phyloP scores from a whole-genome alignment of 352 stramenopile species.

The Pelagophyceae sp. region DNA sequence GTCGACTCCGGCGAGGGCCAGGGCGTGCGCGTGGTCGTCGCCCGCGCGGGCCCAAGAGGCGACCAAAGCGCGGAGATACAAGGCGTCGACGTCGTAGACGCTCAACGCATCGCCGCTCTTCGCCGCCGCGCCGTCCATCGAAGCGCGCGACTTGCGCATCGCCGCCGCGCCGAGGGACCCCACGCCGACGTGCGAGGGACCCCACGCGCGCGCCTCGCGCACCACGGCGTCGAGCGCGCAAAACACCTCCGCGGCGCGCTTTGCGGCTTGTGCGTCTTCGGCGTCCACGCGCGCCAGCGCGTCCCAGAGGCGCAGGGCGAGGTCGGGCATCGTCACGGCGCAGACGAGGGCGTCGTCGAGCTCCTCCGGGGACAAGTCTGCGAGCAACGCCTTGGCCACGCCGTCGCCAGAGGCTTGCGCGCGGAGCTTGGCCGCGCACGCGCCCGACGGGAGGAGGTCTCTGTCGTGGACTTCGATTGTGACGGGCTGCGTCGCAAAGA shows the following conservation, averaged over 20 bases:
- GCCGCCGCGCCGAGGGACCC: too few species aligned
- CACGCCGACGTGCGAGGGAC: too few species aligned
- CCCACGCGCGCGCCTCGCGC: too few species aligned
- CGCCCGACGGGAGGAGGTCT: neutral
- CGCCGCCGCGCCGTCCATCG: too few species aligned
- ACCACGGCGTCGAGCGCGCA: too few species aligned
- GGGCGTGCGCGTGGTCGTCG: conserved; percentile 18
- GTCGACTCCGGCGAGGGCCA: neutral
- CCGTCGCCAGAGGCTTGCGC: neutral
- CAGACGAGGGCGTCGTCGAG: neutral
- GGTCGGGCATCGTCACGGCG: conserved; percentile 5
- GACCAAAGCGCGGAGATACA: neutral
- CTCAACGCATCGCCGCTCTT: too few species aligned
- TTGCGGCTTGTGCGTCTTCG: too few species aligned
- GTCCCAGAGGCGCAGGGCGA: neutral
- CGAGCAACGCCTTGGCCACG: neutral
- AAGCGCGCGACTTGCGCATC: too few species aligned
- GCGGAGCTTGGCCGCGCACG: too few species aligned
- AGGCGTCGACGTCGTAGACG: neutral
- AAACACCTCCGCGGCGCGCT: too few species aligned
- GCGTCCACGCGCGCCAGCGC: too few species aligned
- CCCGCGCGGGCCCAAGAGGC: neutral
- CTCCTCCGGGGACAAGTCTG: neutral
- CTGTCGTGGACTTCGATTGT: conserved; percentile 24
- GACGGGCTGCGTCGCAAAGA: conserved; percentile 4